These are phyloP conservation scores for Botryobasidium botryosum DNA, from an alignment of 768 basidiomycete species.

Conservation along the genomic window DNA sequence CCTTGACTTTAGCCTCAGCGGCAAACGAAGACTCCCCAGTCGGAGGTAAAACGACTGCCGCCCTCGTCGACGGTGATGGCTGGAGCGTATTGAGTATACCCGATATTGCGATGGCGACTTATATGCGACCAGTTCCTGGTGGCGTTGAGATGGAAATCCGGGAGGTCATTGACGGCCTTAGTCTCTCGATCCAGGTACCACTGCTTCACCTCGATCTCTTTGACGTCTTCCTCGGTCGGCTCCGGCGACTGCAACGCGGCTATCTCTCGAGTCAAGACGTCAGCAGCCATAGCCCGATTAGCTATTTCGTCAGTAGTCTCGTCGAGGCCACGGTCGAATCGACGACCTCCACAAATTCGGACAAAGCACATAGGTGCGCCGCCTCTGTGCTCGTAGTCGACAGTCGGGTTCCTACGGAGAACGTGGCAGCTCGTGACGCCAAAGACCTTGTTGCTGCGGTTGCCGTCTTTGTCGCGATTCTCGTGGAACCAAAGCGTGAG, in stretches of 20 bases:
- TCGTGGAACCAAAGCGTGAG: slow-evolving; percentile 5
- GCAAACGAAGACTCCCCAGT: slow-evolving; percentile 6
- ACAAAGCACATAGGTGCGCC: slow-evolving; percentile 19
- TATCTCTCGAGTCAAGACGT: too few species aligned
- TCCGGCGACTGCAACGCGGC: too few species aligned
- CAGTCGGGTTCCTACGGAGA: slow-evolving; percentile 15
- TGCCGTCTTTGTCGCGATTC: slow-evolving; percentile 11
- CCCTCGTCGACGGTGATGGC: slow-evolving; percentile 8
- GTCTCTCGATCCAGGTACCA: slow-evolving; percentile 3
- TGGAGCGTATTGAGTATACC: slow-evolving; percentile 6
- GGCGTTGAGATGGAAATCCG: slow-evolving; percentile 6
- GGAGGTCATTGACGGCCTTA: slow-evolving; percentile 5
- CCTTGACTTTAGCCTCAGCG: slow-evolving; percentile 6
- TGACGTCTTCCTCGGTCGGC: background rate
- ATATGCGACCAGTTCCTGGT: slow-evolving; percentile 9
- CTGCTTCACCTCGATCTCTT: background rate
- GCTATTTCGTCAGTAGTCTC: too few species aligned
- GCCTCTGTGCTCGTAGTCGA: slow-evolving; percentile 19
- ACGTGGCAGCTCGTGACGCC: slow-evolving; percentile 20
- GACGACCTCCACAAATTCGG: slow-evolving; percentile 19
- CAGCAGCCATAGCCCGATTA: too few species aligned
- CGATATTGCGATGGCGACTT: slow-evolving; percentile 10
- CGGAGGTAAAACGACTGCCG: slow-evolving; percentile 6
- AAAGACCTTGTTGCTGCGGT: slow-evolving; percentile 16
- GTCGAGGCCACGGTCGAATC: slow-evolving; percentile 21